These are phyloP conservation scores for Colletotrichum truncatum DNA, from an alignment of 2,329 filamentous ascomycete species.

Conservation along the genomic window DNA sequence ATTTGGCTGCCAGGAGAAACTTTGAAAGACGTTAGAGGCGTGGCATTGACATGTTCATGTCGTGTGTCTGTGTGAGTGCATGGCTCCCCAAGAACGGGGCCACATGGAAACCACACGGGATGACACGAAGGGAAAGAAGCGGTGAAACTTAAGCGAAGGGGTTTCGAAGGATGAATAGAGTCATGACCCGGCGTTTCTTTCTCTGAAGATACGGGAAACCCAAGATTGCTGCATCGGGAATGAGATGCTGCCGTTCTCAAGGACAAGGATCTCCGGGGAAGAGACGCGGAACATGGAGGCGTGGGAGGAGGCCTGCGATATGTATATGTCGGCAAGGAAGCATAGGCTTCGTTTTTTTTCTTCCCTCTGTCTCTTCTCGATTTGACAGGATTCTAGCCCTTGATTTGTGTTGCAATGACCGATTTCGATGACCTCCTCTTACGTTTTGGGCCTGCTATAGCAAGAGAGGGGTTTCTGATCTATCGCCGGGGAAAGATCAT, in stretches of 20 bases:
- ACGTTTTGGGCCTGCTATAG: neutral
- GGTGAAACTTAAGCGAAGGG: neutral
- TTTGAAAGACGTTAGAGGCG: constrained; percentile 10
- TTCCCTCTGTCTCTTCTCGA: no score
- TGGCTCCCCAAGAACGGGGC: neutral
- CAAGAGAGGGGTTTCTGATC: neutral
- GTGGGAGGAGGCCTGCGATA: neutral
- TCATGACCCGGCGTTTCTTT: neutral
- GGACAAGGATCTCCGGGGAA: neutral
- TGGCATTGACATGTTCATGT: constrained; percentile 2
- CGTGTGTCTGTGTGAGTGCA: neutral
- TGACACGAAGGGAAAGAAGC: neutral
- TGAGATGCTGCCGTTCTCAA: neutral
- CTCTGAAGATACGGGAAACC: neutral
- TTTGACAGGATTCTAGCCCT: neutral
- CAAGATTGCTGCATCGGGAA: neutral
- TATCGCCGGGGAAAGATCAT: neutral
- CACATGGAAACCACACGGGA: neutral
- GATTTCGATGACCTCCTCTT: neutral
- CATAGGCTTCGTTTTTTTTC: neutral
- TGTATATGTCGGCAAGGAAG: neutral
- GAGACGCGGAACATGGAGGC: constrained; percentile 1
- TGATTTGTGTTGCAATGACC: neutral
- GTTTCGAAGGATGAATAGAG: constrained; percentile 1
- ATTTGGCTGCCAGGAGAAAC: neutral